phyloP scores from a whole-genome alignment of 2,329 filamentous ascomycete genomes.

The Penicillium brasilianum region DNA sequence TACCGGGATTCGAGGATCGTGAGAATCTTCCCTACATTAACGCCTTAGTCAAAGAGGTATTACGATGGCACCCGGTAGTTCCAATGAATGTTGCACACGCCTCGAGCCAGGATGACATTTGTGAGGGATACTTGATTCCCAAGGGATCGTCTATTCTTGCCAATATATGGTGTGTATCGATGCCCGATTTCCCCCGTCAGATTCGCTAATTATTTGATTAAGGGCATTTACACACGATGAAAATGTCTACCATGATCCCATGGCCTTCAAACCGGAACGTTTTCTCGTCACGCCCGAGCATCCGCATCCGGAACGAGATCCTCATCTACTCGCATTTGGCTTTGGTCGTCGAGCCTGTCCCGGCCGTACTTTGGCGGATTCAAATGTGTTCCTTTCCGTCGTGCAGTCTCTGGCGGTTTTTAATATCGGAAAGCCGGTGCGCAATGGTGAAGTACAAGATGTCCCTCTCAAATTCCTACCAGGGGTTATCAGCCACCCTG shows the following conservation, averaged over 20 bases:
- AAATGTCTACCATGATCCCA: constrained; percentile 41
- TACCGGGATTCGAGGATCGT: constrained; percentile 45
- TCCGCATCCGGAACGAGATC: constrained; percentile 45
- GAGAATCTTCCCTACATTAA: constrained; percentile 39
- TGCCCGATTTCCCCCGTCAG: not conserved
- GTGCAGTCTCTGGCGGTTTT: constrained; percentile 27
- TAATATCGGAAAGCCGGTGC: constrained; percentile 23
- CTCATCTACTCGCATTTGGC: constrained; percentile 35
- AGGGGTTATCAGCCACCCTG: constrained; percentile 41
- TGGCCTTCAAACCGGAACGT: constrained; percentile 51
- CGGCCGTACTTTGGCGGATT: constrained; percentile 27
- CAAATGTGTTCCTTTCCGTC: constrained; percentile 26
- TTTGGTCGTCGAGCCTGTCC: constrained; percentile 32
- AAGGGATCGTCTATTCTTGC: constrained; percentile 44
- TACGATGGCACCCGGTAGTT: constrained; percentile 38
- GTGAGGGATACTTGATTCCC: constrained; percentile 36
- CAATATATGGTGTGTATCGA: constrained; percentile 42
- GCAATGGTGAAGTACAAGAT: constrained; percentile 21
- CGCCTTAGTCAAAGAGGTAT: constrained; percentile 41
- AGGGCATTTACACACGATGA: constrained; percentile 51
- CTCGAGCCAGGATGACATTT: constrained; percentile 31
- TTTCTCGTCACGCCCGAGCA: constrained; percentile 38
- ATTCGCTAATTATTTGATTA: not conserved
- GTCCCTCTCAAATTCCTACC: constrained; percentile 20
- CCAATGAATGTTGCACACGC: constrained; percentile 36